Conservation (phyloP, 805 yeast genomes). For the Grigorovia yakushimaensis region DNA sequence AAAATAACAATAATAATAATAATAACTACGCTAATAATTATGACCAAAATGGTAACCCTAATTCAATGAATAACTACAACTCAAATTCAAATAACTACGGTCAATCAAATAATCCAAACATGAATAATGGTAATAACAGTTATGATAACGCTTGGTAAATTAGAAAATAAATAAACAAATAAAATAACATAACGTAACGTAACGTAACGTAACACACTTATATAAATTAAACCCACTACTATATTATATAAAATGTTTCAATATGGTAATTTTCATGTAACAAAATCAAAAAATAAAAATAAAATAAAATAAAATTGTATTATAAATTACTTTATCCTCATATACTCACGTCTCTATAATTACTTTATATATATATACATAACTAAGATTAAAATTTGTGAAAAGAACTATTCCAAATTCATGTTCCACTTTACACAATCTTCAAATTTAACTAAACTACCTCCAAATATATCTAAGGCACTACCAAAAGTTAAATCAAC, state of each 20-base stretch:
- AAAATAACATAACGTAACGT: too few relatives aligned
- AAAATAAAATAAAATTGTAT: neutral
- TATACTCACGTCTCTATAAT: too few relatives aligned
- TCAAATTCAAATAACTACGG: too few relatives aligned
- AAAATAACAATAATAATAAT: too few relatives aligned
- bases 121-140: slow-evolving; percentile 16
- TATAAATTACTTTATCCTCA: too few relatives aligned
- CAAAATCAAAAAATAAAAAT: neutral
- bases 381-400: too few relatives aligned
- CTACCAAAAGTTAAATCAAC: slow-evolving; percentile 93
- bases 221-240: too few relatives aligned
- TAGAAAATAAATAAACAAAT: neutral
- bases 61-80: neutral
- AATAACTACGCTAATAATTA: neutral
- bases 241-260: too few relatives aligned
- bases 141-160: slow-evolving; percentile 28
- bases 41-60: neutral
- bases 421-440: slow-evolving; percentile 73
- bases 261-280: too few relatives aligned
- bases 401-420: slow-evolving; percentile 8
- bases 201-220: too few relatives aligned
- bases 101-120: neutral
- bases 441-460: slow-evolving; percentile 60
- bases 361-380: too few relatives aligned
- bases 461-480: slow-evolving; percentile 92